Evolutionary conservation across 2,329 filamentous ascomycete species (phyloP).

Genomic region (Fusarium anthophilum): DNA sequence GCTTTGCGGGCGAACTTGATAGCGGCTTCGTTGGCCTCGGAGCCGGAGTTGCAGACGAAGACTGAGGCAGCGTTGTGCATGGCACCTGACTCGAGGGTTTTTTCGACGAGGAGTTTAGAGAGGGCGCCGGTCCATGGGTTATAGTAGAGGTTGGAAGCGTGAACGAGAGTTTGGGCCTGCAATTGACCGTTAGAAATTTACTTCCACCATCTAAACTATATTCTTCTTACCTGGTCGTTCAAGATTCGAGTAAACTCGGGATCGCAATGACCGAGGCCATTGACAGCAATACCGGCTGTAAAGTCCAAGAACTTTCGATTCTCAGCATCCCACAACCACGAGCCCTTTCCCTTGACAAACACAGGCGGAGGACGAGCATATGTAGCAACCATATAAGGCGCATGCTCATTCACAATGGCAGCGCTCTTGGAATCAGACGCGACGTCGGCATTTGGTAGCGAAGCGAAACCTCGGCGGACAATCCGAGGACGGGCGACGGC

Average conservation of each 20-base stretch:
- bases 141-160: constrained; percentile 96
- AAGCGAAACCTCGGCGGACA: constrained; percentile 46
- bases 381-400: constrained; percentile 93
- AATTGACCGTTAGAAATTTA: background rate
- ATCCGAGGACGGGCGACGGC: constrained; percentile 39
- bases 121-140: constrained; percentile 94
- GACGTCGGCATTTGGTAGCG: constrained; percentile 75
- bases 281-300: constrained; percentile 95
- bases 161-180: constrained; percentile 78
- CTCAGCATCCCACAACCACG: constrained; percentile 90
- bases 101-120: constrained; percentile 84
- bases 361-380: constrained; percentile 91
- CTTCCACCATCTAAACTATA: too few species aligned
- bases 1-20: constrained; percentile 97
- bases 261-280: constrained; percentile 90
- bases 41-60: constrained; percentile 96
- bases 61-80: constrained; percentile 84
- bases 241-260: constrained; percentile 79
- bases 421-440: constrained; percentile 77
- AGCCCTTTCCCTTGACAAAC: constrained; percentile 88
- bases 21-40: constrained; percentile 96
- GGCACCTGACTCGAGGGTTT: constrained; percentile 79
- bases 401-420: constrained; percentile 77
- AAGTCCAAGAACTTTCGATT: constrained; percentile 92
- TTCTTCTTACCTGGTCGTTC: constrained; percentile 71